A percentile compares a stretch with the other conserved stretches of the same genome.
phyloP scores from a whole-genome alignment of 208 protist species.

The Trypanosomatidae sp. region DNA sequence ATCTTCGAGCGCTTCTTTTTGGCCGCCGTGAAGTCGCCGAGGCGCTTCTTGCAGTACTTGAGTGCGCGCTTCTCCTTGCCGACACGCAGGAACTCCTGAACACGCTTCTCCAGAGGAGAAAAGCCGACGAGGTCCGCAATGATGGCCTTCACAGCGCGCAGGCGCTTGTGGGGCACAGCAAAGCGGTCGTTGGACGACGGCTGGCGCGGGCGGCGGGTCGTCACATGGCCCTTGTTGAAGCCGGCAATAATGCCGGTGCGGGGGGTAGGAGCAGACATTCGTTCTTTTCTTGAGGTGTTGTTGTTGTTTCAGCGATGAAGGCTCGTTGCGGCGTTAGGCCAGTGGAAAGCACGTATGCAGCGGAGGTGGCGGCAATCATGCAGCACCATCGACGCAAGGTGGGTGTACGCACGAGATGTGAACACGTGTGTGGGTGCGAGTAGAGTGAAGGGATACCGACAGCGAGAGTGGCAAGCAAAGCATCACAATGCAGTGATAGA shows the following conservation, averaged over 20 bases:
- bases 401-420: background rate
- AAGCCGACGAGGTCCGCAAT: slow-evolving; percentile 90
- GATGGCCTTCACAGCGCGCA: slow-evolving; percentile 91
- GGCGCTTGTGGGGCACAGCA: slow-evolving; percentile 85
- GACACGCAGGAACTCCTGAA: slow-evolving; percentile 94
- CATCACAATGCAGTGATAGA: background rate
- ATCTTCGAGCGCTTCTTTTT: slow-evolving; percentile 94
- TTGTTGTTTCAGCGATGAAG: background rate
- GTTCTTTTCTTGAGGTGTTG: slow-evolving; percentile 4
- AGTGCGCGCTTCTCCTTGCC: slow-evolving; percentile 96
- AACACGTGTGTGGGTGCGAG: background rate
- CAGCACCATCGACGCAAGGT: background rate
- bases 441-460: background rate
- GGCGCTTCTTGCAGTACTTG: slow-evolving; percentile 95
- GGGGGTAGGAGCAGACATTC: slow-evolving; percentile 67
- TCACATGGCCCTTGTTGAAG: slow-evolving; percentile 93
- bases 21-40: slow-evolving; percentile 86
- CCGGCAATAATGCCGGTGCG: slow-evolving; percentile 91
- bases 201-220: slow-evolving; percentile 82
- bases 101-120: slow-evolving; percentile 91
- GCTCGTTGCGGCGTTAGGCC: slow-evolving; percentile 2
- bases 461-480: background rate
- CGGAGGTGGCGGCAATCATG: background rate
- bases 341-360: background rate
- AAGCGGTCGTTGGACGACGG: slow-evolving; percentile 81